Conservation (phyloP, 2,329 filamentous ascomycete species). For the Penicillium corylophilum region DNA sequence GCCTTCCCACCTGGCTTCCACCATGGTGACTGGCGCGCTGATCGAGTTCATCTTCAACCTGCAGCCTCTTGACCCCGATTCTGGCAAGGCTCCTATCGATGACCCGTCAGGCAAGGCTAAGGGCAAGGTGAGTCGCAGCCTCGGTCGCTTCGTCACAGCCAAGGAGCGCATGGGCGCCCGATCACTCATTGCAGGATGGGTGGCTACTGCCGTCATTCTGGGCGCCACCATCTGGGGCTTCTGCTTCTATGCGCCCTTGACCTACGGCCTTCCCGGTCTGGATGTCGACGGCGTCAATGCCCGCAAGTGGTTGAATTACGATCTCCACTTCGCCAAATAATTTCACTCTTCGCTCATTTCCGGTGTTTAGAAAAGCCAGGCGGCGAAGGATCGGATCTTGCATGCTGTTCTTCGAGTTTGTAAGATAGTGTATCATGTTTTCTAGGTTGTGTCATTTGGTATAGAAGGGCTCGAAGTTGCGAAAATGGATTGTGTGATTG, state of each 20-base stretch:
- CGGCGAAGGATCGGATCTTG: neutral
- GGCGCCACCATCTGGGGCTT: conserved; percentile 70
- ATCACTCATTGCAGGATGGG: conserved; percentile 76
- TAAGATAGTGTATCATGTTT: conserved; percentile 13
- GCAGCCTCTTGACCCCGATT: conserved; percentile 58
- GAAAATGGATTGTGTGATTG: neutral
- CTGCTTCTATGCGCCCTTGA: conserved; percentile 91
- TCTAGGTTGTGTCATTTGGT: conserved; percentile 7
- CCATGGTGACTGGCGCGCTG: conserved; percentile 83
- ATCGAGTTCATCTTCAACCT: conserved; percentile 96
- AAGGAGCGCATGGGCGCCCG: conserved; percentile 77
- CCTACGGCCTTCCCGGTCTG: conserved; percentile 90
- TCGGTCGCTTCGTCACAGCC: conserved; percentile 66
- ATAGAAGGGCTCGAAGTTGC: conserved; percentile 5
- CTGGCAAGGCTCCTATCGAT: conserved; percentile 51
- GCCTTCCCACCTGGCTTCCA: conserved; percentile 87
- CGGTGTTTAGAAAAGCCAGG: neutral
- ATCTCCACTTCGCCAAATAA: conserved; percentile 98
- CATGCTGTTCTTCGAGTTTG: conserved; percentile 1
- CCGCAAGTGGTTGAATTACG: conserved; percentile 95
- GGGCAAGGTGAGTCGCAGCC: conserved; percentile 31
- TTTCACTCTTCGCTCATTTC: neutral
- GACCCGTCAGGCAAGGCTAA: conserved; percentile 44
- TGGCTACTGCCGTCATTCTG: conserved; percentile 70
- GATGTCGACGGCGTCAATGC: conserved; percentile 72